Percentiles rank a stretch among this genome's conserved stretches.
These are phyloP conservation scores for Talaromyces marneffei DNA, from an alignment of 2,329 filamentous ascomycete genomes.

Conservation along the genomic window DNA sequence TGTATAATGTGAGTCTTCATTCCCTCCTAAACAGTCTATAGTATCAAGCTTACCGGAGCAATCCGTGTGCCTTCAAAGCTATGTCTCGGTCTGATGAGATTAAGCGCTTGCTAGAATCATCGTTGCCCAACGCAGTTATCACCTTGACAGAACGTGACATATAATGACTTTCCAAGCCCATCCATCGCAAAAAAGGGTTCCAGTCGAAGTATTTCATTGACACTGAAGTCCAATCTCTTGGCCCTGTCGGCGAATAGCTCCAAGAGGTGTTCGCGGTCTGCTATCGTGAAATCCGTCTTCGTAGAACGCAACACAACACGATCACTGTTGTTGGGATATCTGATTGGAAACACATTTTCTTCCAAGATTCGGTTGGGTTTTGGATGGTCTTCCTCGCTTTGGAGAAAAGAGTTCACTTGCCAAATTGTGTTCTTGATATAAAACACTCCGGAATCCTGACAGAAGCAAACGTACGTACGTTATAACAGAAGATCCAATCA, in stretches of 20 bases:
- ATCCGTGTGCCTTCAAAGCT: background rate
- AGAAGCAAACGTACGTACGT: background rate
- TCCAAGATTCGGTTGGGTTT: background rate
- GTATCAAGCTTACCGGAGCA: background rate
- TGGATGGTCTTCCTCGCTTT: background rate
- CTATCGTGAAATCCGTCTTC: background rate
- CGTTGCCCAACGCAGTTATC: background rate
- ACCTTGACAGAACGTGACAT: background rate
- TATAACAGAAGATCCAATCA: background rate
- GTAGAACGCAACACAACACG: background rate
- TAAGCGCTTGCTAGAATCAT: background rate
- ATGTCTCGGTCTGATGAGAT: background rate
- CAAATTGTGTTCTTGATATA: background rate
- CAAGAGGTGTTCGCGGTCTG: background rate
- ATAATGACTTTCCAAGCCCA: background rate
- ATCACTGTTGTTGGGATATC: background rate
- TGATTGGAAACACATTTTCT: background rate
- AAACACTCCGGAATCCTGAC: background rate
- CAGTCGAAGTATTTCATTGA: background rate
- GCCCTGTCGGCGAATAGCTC: background rate
- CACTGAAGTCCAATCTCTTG: background rate
- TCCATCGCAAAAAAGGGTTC: background rate
- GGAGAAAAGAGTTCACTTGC: background rate
- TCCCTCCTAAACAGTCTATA: too few species aligned
- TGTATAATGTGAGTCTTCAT: background rate